Conservation (phyloP, 306 rosid genomes). For the Cucumis sativus region DNA sequence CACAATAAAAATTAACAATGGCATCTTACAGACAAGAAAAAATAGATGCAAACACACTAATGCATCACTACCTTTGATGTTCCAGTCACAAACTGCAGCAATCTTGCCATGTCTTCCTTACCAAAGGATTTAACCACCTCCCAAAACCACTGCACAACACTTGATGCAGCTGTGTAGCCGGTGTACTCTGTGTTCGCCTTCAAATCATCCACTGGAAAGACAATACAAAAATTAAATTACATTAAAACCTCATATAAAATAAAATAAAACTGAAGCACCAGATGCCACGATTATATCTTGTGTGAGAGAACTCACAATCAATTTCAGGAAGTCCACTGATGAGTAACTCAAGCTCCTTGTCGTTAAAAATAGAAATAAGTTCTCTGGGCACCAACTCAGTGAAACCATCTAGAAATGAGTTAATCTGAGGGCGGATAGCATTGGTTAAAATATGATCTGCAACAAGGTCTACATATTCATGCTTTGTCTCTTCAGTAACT, state of each 20-base stretch:
- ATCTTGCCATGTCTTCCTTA: slow-evolving; percentile 99
- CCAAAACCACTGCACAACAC: slow-evolving; percentile 97
- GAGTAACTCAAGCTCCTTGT: slow-evolving; percentile 95
- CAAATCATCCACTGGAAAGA: slow-evolving; percentile 85
- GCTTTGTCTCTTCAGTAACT: slow-evolving; percentile 96
- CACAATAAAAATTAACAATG: not conserved
- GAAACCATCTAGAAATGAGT: slow-evolving; percentile 80
- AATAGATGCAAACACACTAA: not conserved
- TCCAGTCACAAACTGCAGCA: slow-evolving; percentile 97
- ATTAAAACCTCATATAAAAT: slow-evolving; percentile 13
- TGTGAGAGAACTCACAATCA: slow-evolving; percentile 58
- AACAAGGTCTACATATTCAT: slow-evolving; percentile 95
- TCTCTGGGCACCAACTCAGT: slow-evolving; percentile 66
- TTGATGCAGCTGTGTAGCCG: slow-evolving; percentile 84
- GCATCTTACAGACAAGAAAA: not conserved
- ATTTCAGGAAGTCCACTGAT: slow-evolving; percentile 99
- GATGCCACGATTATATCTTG: not conserved
- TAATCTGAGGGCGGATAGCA: slow-evolving; percentile 93
- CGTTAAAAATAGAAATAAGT: slow-evolving; percentile 83
- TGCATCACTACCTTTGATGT: slow-evolving; percentile 71
- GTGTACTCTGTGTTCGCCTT: slow-evolving; percentile 80
- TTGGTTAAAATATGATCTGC: slow-evolving; percentile 91
- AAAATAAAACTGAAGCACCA: slow-evolving; percentile 1
- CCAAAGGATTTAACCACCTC: slow-evolving; percentile 76
- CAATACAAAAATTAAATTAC: slow-evolving; percentile 3